These are phyloP conservation scores for Penicillium robsamsonii DNA, from an alignment of 495 filamentous ascomycete genomes.

Conservation along the genomic window DNA sequence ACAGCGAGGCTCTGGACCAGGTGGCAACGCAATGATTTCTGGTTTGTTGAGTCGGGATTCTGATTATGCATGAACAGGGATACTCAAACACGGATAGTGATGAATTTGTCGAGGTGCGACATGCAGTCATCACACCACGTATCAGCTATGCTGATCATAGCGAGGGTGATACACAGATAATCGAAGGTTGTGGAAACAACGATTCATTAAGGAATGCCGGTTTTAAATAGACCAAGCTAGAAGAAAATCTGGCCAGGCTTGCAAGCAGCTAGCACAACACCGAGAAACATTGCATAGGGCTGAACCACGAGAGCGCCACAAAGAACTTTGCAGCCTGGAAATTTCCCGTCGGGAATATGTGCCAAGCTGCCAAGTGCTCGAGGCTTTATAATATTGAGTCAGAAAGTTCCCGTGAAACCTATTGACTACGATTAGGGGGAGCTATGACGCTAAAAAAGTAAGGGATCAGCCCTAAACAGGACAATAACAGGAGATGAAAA, in stretches of 20 bases:
- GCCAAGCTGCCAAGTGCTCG: conserved; percentile 6
- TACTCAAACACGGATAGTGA: not conserved
- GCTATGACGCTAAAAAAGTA: not conserved
- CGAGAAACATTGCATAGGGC: conserved; percentile 7
- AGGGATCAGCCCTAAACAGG: conserved; percentile 3
- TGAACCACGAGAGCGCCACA: conserved; percentile 2
- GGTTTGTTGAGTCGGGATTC: not conserved
- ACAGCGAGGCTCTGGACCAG: not conserved
- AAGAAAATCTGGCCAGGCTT: not conserved
- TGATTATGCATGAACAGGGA: conserved; percentile 1
- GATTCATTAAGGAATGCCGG: not conserved
- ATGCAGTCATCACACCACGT: conserved; percentile 1
- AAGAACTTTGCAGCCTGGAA: not conserved
- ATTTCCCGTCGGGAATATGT: not conserved
- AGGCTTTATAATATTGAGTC: not conserved
- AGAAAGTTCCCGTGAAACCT: not conserved
- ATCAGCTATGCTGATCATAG: not conserved
- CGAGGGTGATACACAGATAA: not conserved
- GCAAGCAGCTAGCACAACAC: not conserved
- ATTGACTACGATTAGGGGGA: not conserved
- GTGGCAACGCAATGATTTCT: not conserved
- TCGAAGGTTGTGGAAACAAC: not conserved
- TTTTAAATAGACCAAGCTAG: not conserved
- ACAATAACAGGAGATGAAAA: not conserved
- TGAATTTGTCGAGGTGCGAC: not conserved